phyloP scores from a whole-genome alignment of 129 eudicot species.

The Escallonia rubra region DNA sequence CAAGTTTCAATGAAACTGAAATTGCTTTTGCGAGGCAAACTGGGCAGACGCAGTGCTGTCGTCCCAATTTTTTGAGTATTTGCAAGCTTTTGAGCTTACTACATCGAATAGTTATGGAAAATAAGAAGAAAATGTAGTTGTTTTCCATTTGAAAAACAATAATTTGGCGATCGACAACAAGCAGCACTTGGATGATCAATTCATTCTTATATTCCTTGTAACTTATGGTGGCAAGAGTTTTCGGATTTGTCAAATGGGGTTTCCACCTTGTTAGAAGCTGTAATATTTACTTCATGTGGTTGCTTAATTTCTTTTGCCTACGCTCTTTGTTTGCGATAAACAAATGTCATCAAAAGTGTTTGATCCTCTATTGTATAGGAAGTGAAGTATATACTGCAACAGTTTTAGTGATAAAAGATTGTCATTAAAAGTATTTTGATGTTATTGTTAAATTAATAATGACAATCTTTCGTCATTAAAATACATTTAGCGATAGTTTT shows the following conservation, averaged over 20 bases:
- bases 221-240: slow-evolving; percentile 19
- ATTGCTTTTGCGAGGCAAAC: slow-evolving; percentile 6
- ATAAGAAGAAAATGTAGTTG: slow-evolving; percentile 28
- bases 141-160: slow-evolving; percentile 13
- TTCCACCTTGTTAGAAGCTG: not conserved
- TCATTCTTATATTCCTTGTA: slow-evolving; percentile 31
- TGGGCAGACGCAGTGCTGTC: not conserved
- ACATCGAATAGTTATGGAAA: slow-evolving; percentile 27
- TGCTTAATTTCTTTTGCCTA: not conserved
- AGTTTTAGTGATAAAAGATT: too few species aligned
- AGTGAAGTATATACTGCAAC: too few species aligned
- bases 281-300: not conserved
- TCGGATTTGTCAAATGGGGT: slow-evolving; percentile 12
- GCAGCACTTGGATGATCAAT: slow-evolving; percentile 14
- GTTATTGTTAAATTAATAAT: too few species aligned
- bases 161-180: slow-evolving; percentile 16
- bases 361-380: too few species aligned
- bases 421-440: too few species aligned
- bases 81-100: slow-evolving; percentile 22
- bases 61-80: slow-evolving; percentile 7
- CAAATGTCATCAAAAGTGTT: not conserved
- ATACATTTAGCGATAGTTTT: too few species aligned
- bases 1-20: slow-evolving; percentile 42
- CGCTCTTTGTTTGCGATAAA: not conserved
- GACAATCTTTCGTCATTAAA: too few species aligned